Base-by-base conservation (phyloP, 129 eudicot species). In the Centaurea solstitialis region DNA sequence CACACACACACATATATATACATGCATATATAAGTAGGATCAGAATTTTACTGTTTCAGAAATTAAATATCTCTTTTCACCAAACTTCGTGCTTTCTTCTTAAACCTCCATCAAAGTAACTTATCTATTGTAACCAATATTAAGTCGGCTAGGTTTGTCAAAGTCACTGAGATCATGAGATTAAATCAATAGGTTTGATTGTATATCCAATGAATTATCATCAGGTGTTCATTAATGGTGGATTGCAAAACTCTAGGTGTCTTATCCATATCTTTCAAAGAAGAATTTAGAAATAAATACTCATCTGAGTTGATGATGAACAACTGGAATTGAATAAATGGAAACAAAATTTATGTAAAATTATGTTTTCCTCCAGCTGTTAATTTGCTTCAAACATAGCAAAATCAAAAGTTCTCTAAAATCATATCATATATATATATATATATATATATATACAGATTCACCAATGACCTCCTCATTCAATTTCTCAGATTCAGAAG, bases 301-400 rank as follows among this genome's bases (percentile, higher is more conserved):
- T 23, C 17, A 5, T 2, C 68, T 67, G 74, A 78, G 81, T 28
- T 78, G 8, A 40, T 78, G 8, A 40, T 68, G 50, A 68, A 66
- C 66, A 40, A 22, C 35, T 26, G 24, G 23, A 40, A n/a, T n/a
- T 45, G 22, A 68, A 67, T 39, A 7, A 26, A 43, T 20, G 50
- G 18, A 43, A 20, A 17, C 70, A 38, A 53, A 57, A 37, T 17
- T 45, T 18, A 45, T 38, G 79, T 47, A 37, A 35, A 67, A 45
- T 20, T 20, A 75, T 9, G 30, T 33, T 20, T 75, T 22, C 38
- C 69, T 9, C 12, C 33, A 8, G 64, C 18, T 6, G 74, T 40
- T 41, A 40, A 41, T 78, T 43, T 69, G 75, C 41, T 78, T 41
- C 67, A 10, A 72, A 72, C 41, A 68, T 26, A 26, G 28, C 28